Percentiles rank a stretch among this genome's conserved stretches.
phyloP scores from a whole-genome alignment of 257 asterid species.

The Nicotiana tabacum region DNA sequence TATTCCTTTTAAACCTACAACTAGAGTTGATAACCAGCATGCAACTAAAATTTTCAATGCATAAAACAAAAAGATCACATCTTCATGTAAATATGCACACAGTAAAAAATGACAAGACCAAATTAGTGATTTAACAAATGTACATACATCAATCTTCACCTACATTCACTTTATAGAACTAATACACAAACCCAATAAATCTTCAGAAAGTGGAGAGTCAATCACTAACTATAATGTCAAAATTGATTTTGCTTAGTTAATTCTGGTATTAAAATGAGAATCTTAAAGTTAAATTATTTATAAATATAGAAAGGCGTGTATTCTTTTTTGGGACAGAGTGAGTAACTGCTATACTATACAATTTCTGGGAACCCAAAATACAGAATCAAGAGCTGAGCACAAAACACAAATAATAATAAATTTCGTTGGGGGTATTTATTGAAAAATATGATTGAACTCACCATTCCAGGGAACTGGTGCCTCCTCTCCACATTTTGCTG shows the following conservation, averaged over 20 bases:
- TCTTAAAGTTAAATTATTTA: no score
- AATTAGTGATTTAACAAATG: neutral
- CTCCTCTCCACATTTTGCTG: slow-evolving; percentile 57
- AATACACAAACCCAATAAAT: neutral
- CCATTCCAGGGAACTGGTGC: slow-evolving; percentile 75
- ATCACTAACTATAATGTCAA: neutral
- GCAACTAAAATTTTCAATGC: neutral
- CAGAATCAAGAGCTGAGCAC: neutral
- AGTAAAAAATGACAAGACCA: neutral
- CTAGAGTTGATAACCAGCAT: neutral
- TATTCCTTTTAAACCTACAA: neutral
- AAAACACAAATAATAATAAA: neutral
- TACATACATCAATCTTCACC: neutral
- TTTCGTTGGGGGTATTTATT: neutral
- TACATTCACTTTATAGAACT: neutral
- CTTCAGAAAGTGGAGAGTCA: neutral
- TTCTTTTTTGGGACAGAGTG: no score
- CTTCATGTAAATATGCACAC: neutral
- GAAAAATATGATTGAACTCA: slow-evolving; percentile 10
- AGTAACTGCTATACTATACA: neutral
- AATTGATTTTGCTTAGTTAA: neutral
- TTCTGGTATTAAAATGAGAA: neutral
- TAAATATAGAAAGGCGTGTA: no score
- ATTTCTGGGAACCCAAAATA: neutral
- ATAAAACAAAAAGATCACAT: neutral